Evolutionary conservation across 805 yeast genomes (phyloP).

Genomic region (Metschnikowia orientalis): DNA sequence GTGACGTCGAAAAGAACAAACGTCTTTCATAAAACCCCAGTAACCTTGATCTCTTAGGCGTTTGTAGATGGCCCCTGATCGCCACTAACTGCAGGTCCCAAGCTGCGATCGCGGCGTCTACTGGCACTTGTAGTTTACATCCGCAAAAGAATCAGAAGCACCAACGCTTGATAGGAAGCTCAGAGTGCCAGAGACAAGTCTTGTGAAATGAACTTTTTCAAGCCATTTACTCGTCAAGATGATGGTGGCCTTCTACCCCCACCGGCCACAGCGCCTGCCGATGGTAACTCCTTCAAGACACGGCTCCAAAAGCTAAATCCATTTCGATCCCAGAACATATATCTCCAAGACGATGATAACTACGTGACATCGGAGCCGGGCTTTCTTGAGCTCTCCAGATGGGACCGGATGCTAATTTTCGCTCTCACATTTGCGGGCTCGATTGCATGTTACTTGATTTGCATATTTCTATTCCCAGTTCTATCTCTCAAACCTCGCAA

Average conservation of each 20-base stretch:
- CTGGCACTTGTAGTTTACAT: too few relatives aligned
- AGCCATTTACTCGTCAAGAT: slow-evolving; percentile 27
- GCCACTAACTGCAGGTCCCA: too few relatives aligned
- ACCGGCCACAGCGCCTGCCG: slow-evolving; percentile 30
- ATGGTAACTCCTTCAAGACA: slow-evolving; percentile 23
- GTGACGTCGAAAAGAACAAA: too few relatives aligned
- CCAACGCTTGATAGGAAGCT: too few relatives aligned
- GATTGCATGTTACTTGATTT: slow-evolving; percentile 37
- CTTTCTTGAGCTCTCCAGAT: slow-evolving; percentile 38
- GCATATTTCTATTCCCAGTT: slow-evolving; percentile 42
- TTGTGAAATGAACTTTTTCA: slow-evolving; percentile 44
- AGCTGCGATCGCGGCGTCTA: too few relatives aligned
- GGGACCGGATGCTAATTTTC: slow-evolving; percentile 46
- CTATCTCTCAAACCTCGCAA: slow-evolving; percentile 40
- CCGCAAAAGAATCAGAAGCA: too few relatives aligned
- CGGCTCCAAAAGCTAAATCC: slow-evolving; percentile 37
- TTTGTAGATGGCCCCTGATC: too few relatives aligned
- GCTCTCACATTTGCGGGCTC: slow-evolving; percentile 43
- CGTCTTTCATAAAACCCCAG: too few relatives aligned
- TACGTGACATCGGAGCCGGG: slow-evolving; percentile 44
- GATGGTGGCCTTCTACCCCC: slow-evolving; percentile 37
- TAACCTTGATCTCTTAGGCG: too few relatives aligned
- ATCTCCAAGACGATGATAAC: slow-evolving; percentile 40
- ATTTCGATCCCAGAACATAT: slow-evolving; percentile 33
- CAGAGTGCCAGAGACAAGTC: too few relatives aligned